A percentile compares a stretch with the other conserved stretches of the same genome.
Conservation (phyloP, 805 yeast species). For the Tetrapisispora taiwanensis region DNA sequence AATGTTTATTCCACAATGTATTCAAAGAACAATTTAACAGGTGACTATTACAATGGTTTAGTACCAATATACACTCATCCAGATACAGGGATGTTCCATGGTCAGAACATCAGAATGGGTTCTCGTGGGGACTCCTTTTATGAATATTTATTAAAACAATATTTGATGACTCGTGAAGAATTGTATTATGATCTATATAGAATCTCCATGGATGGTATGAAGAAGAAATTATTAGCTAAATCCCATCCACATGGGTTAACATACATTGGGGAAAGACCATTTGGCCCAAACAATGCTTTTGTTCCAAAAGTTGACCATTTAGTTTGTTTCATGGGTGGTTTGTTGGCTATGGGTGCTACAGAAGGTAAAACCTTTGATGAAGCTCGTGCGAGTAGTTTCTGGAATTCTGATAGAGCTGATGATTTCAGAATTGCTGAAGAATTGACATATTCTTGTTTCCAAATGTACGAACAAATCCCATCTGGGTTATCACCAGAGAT, state of each 20-base stretch:
- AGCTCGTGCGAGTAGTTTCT: constrained; percentile 44
- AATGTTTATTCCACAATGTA: constrained; percentile 63
- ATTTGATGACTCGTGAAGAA: constrained; percentile 58
- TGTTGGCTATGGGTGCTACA: constrained; percentile 83
- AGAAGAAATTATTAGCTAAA: constrained; percentile 48
- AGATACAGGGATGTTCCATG: constrained; percentile 58
- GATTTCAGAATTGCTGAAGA: constrained; percentile 67
- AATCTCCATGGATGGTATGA: constrained; percentile 69
- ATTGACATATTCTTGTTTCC: constrained; percentile 70
- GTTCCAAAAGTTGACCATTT: constrained; percentile 82
- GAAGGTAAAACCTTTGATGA: constrained; percentile 47
- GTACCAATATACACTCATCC: constrained; percentile 77
- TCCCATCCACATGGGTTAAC: constrained; percentile 55
- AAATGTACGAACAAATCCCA: constrained; percentile 63
- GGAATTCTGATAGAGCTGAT: constrained; percentile 49
- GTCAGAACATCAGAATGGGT: constrained; percentile 64
- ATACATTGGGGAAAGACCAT: constrained; percentile 67
- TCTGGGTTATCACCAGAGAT: constrained; percentile 87
- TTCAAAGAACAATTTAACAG: constrained; percentile 34
- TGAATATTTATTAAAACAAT: constrained; percentile 80
- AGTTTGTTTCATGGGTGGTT: constrained; percentile 86
- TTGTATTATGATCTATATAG: constrained; percentile 66
- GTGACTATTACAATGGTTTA: constrained; percentile 45
- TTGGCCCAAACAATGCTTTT: constrained; percentile 45
- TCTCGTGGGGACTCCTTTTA: constrained; percentile 91